Base-by-base conservation (phyloP, 2,329 filamentous ascomycete genomes). In the Dothistroma septosporum region DNA sequence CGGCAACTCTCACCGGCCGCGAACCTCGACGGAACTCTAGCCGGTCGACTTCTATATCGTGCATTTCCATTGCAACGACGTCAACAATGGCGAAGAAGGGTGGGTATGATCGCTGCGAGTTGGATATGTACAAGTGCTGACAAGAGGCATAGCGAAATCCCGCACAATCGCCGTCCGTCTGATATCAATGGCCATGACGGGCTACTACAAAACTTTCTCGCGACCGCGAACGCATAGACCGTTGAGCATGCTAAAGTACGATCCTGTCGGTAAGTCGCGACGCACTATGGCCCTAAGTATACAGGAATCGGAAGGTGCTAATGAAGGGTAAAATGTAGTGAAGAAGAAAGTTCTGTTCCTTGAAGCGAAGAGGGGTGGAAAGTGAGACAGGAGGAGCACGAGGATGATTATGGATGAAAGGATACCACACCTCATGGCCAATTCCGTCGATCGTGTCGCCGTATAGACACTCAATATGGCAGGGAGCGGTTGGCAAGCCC, bases 171-270 rank as follows among this genome's bases (percentile, higher is more conserved):
- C 90, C 74, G 93, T 97, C 76, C 92, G 94, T 75, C 88, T 99
- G 68, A 82, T 99, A 76, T 96, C 92, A 66, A 99, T 99, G 94
- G 94, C 94, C 75, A 88, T 96, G 88, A 99, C 94, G 28, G 94
- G 94, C 73, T 99, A 92, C 84, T 99, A 93, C 83, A 92, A 93
- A 77, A 95, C 91, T 57, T 87, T 96, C 77, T 83, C 88, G 69
- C 87, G 95, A 61, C 92, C 92, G 12, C 88, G 94, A 69, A 84
- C 85, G 32, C 83, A 92, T 64, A 83, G 88, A 49, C 92, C 95
- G 59, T 85, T 99, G 78, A 95, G 92, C 80, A 94, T 99, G 91
- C 81, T 99, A 70, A 99, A 99, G 82, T 99, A 99, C 78, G 94
- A 99, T 75, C 94, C 94, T 47, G 92, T 99, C 66, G 88, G 91